Conservation (phyloP, 1,284 basidiomycete species). For the Fistulinella cinereoalba region DNA sequence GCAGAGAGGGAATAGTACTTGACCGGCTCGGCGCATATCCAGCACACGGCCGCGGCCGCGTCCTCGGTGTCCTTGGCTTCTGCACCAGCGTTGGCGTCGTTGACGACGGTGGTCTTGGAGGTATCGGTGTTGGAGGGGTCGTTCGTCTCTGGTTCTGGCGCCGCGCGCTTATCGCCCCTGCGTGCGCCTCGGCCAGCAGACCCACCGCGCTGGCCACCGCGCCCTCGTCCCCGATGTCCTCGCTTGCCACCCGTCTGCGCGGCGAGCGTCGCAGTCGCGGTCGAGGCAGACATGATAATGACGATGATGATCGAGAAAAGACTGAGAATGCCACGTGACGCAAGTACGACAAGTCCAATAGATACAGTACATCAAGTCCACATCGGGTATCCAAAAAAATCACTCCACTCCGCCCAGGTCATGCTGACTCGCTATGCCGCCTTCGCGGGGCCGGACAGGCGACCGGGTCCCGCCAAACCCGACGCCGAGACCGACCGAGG, state of each 20-base stretch:
- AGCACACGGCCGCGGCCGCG: conserved; percentile 63
- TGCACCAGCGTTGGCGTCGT: too few relatives aligned
- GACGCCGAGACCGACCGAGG: conserved; percentile 21
- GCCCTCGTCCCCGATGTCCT: conserved; percentile 21
- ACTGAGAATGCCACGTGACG: conserved; percentile 14
- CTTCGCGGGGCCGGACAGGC: conserved; percentile 5
- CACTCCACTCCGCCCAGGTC: conserved; percentile 27
- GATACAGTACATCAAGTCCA: too few relatives aligned
- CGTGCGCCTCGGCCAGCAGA: conserved; percentile 5
- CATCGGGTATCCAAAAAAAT: conserved; percentile 2
- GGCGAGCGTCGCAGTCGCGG: conserved; percentile 10
- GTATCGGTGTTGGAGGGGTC: background rate
- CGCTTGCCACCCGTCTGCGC: conserved; percentile 9
- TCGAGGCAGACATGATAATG: conserved; percentile 22
- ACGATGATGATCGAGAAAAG: background rate
- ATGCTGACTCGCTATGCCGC: background rate
- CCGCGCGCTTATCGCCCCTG: conserved; percentile 7
- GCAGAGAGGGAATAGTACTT: conserved; percentile 87
- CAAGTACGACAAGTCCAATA: background rate
- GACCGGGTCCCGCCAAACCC: conserved; percentile 18
- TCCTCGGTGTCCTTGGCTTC: conserved; percentile 14
- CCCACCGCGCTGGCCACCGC: conserved; percentile 12
- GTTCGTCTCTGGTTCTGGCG: background rate
- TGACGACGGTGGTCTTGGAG: background rate
- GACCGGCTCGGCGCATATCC: conserved; percentile 95